Conservation (phyloP, 2,329 filamentous ascomycete genomes). For the Cladosporium sp. region DNA sequence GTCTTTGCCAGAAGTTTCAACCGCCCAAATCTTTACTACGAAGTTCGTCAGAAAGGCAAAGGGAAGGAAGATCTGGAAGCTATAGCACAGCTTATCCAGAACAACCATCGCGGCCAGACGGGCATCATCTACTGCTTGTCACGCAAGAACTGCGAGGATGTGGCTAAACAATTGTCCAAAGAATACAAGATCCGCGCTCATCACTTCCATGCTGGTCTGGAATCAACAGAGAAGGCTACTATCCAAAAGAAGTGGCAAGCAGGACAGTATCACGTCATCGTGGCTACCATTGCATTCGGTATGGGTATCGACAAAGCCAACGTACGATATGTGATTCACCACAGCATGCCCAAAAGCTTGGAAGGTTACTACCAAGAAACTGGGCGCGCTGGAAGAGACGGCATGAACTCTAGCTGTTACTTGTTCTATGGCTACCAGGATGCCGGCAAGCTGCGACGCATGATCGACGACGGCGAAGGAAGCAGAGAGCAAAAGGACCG, state of each 20-base stretch:
- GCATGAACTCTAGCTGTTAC: conserved; percentile 82
- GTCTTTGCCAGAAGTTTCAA: conserved; percentile 94
- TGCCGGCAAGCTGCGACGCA: conserved; percentile 68
- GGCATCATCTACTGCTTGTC: conserved; percentile 95
- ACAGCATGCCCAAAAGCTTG: conserved; percentile 87
- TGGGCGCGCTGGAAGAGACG: conserved; percentile 89
- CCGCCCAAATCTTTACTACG: conserved; percentile 88
- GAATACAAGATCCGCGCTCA: conserved; percentile 68
- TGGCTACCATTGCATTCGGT: conserved; percentile 96
- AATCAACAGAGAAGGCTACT: conserved; percentile 63
- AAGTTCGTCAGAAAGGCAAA: conserved; percentile 72
- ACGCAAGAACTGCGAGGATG: conserved; percentile 75
- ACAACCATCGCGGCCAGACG: conserved; percentile 68
- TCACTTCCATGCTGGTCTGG: conserved; percentile 84
- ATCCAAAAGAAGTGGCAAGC: conserved; percentile 83
- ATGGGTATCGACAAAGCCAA: conserved; percentile 99
- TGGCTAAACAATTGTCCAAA: conserved; percentile 67
- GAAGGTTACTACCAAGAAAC: conserved; percentile 99
- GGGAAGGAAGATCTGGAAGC: conserved; percentile 54
- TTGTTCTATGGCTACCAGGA: conserved; percentile 85
- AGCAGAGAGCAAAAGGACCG: conserved; percentile 77
- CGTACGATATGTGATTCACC: conserved; percentile 94
- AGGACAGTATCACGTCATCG: conserved; percentile 80
- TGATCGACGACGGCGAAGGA: conserved; percentile 82
- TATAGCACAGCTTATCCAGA: conserved; percentile 68